phyloP scores from a whole-genome alignment of 306 rosid genomes.

The Prosopis cineraria region DNA sequence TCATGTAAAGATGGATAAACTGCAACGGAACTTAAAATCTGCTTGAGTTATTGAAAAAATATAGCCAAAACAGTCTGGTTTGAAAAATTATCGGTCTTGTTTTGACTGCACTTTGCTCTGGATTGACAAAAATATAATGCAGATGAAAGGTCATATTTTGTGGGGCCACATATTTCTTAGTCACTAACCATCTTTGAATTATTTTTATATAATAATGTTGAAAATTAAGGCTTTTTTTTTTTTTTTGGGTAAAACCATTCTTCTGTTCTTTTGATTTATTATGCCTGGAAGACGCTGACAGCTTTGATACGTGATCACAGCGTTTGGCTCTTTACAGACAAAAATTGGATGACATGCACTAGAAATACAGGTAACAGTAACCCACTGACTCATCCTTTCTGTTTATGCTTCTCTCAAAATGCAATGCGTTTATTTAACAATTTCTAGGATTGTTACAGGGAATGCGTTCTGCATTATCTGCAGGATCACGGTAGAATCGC shows the following conservation, averaged over 20 bases:
- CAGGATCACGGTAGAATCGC: conserved; percentile 30
- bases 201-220: conserved; percentile 26
- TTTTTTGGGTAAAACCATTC: not conserved
- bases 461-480: conserved; percentile 28
- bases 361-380: conserved; percentile 31
- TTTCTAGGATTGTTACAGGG: conserved; percentile 36
- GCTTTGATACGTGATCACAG: conserved; percentile 35
- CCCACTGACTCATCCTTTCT: conserved; percentile 1
- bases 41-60: conserved; percentile 5
- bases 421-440: not conserved
- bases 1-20: conserved; percentile 23
- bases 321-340: conserved; percentile 52
- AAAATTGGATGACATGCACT: conserved; percentile 50
- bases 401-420: conserved; percentile 8
- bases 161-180: not conserved
- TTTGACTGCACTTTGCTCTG: conserved; percentile 19
- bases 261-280: not conserved
- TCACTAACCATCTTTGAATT: conserved; percentile 17
- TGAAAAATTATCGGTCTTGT: conserved; percentile 16
- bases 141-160: not conserved
- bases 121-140: not conserved
- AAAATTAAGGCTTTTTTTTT: conserved; percentile 20
- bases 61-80: conserved; percentile 5
- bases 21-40: conserved; percentile 26
- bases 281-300: conserved; percentile 32